Evolutionary conservation across 495 filamentous ascomycete genomes (phyloP).

Genomic region (Alectoria sarmentosa): DNA sequence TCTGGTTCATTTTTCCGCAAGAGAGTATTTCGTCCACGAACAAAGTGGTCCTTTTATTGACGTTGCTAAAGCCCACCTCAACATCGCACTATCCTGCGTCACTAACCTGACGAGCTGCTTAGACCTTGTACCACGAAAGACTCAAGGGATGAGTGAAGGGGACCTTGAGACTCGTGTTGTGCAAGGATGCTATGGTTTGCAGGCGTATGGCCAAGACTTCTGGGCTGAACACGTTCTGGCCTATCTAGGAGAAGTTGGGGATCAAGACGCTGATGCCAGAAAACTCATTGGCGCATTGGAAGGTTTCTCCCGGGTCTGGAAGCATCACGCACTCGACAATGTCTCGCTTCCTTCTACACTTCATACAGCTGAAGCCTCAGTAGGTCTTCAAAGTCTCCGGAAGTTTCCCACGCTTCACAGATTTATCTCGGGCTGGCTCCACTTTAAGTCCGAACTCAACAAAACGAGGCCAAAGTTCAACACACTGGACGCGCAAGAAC

Average conservation of each 20-base stretch:
- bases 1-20: conserved; percentile 20
- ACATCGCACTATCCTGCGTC: conserved; percentile 12
- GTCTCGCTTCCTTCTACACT: background rate
- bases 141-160: background rate
- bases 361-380: background rate
- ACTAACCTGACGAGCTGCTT: conserved; percentile 14
- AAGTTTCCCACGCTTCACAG: background rate
- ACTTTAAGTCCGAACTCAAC: background rate
- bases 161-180: conserved; percentile 5
- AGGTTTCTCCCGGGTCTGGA: background rate
- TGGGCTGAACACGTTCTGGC: conserved; percentile 15
- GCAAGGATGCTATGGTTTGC: conserved; percentile 13
- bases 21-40: conserved; percentile 14
- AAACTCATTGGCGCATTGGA: background rate
- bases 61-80: conserved; percentile 9
- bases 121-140: conserved; percentile 1
- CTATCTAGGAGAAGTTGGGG: background rate
- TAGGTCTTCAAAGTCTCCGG: background rate
- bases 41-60: conserved; percentile 18
- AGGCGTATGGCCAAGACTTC: conserved; percentile 14
- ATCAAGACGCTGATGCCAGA: background rate
- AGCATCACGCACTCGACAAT: background rate
- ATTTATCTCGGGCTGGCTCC: background rate
- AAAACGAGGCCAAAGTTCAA: background rate
- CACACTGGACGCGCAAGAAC: background rate